phyloP scores from a whole-genome alignment of 176 grass and related monocot species.

The Oryza meyeriana region DNA sequence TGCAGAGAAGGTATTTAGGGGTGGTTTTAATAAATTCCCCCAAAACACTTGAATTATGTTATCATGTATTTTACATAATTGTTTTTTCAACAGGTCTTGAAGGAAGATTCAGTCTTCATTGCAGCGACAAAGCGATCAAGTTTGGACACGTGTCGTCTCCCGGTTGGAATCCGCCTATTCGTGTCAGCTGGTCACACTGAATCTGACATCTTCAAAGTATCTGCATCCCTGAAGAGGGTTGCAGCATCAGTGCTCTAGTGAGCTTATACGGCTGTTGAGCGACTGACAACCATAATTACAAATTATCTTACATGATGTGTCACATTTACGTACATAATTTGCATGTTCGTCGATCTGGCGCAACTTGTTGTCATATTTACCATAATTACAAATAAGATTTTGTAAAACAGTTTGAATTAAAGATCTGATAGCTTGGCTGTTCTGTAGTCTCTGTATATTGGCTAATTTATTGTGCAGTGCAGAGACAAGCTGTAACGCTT shows the following conservation, averaged over 20 bases:
- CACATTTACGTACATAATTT: not conserved
- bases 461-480: not conserved
- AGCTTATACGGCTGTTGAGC: not conserved
- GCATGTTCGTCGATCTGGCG: not conserved
- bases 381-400: not conserved
- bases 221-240: conserved; percentile 42
- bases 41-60: not conserved
- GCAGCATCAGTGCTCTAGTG: conserved; percentile 17
- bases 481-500: too few species aligned
- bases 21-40: not conserved
- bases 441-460: not conserved
- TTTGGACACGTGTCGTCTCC: conserved; percentile 49
- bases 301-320: not conserved
- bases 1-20: conserved; percentile 35
- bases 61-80: not conserved
- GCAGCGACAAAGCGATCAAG: conserved; percentile 43
- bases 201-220: conserved; percentile 36
- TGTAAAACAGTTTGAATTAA: not conserved
- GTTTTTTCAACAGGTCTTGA: conserved; percentile 28
- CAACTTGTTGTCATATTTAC: not conserved
- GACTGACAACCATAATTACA: not conserved
- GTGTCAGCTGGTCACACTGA: conserved; percentile 49
- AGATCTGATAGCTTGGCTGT: not conserved
- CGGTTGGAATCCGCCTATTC: conserved; percentile 47
- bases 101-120: conserved; percentile 62